Percentiles rank a stretch among this genome's conserved stretches.
These are phyloP conservation scores for Cyberlindnera veronae DNA, from an alignment of 805 yeast genomes.

Conservation along the genomic window DNA sequence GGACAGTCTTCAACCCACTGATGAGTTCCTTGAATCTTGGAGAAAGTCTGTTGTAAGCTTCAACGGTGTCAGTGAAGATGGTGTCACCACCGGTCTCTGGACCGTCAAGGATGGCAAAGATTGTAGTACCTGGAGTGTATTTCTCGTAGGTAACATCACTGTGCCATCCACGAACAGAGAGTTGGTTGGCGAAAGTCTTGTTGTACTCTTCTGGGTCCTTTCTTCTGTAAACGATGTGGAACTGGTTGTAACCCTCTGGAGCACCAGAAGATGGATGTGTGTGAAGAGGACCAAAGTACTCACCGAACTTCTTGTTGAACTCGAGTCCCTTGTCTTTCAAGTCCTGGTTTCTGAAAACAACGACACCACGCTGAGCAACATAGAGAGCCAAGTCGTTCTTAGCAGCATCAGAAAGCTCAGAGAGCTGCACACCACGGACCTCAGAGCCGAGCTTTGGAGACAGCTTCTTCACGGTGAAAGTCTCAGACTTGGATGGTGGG, in stretches of 20 bases:
- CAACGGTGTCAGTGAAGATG: constrained; percentile 66
- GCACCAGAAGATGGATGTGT: constrained; percentile 75
- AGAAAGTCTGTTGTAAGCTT: constrained; percentile 69
- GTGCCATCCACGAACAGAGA: constrained; percentile 48
- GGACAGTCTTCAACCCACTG: constrained; percentile 60
- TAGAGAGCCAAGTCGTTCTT: constrained; percentile 68
- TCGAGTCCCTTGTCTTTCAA: constrained; percentile 51
- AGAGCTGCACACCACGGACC: constrained; percentile 56
- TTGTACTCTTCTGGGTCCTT: constrained; percentile 33
- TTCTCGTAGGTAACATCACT: constrained; percentile 72
- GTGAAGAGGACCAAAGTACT: constrained; percentile 67
- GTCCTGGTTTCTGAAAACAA: constrained; percentile 64
- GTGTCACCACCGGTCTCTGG: constrained; percentile 75
- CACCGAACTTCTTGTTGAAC: constrained; percentile 48
- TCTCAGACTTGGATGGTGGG: constrained; percentile 30
- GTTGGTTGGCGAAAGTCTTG: constrained; percentile 26
- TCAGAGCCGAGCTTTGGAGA: constrained; percentile 74
- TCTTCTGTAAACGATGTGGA: constrained; percentile 58
- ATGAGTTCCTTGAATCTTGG: constrained; percentile 58
- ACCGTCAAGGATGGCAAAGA: constrained; percentile 58
- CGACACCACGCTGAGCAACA: constrained; percentile 69
- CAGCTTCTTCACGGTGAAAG: constrained; percentile 32
- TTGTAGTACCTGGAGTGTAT: constrained; percentile 70
- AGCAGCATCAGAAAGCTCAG: constrained; percentile 47
- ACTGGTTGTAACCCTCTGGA: constrained; percentile 53